phyloP scores from a whole-genome alignment of 768 basidiomycete species.

The Tulasnella sp. region DNA sequence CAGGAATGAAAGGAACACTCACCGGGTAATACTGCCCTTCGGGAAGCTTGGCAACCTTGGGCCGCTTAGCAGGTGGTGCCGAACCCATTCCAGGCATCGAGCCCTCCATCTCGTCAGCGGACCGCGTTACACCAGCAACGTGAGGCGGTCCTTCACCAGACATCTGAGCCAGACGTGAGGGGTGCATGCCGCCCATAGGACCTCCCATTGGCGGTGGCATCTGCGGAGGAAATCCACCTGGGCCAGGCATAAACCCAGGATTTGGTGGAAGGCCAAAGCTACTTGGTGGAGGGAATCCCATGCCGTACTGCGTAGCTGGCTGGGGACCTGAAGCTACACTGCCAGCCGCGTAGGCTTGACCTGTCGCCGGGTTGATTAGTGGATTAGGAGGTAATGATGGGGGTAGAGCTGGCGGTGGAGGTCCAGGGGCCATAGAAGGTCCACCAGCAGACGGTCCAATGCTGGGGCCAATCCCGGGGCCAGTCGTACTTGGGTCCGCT shows the following conservation, averaged over 20 bases:
- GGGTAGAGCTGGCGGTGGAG: constrained; percentile 35
- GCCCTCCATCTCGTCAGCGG: constrained; percentile 73
- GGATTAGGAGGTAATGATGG: constrained; percentile 61
- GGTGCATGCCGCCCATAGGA: constrained; percentile 54
- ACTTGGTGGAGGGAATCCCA: constrained; percentile 43
- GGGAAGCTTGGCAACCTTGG: constrained; percentile 79
- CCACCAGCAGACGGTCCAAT: constrained; percentile 79
- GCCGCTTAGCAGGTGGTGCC: constrained; percentile 81
- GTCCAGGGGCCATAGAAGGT: constrained; percentile 51
- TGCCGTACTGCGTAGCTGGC: constrained; percentile 58
- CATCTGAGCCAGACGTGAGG: constrained; percentile 60
- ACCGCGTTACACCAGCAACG: constrained; percentile 61
- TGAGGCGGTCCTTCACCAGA: constrained; percentile 42
- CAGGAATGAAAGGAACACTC: constrained; percentile 1
- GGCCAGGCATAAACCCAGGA: constrained; percentile 65
- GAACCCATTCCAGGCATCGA: constrained; percentile 47
- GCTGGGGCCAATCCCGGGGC: constrained; percentile 67
- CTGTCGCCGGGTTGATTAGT: constrained; percentile 40
- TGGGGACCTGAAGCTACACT: constrained; percentile 90
- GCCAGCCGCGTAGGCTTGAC: constrained; percentile 65
- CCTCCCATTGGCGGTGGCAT: constrained; percentile 1
- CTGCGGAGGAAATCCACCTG: constrained; percentile 32
- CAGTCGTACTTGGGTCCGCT: constrained; percentile 37
- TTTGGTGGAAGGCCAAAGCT: constrained; percentile 81
- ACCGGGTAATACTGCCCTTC: constrained; percentile 78